Conservation (phyloP, 768 basidiomycete species). For the Pleurotus ostreatus region DNA sequence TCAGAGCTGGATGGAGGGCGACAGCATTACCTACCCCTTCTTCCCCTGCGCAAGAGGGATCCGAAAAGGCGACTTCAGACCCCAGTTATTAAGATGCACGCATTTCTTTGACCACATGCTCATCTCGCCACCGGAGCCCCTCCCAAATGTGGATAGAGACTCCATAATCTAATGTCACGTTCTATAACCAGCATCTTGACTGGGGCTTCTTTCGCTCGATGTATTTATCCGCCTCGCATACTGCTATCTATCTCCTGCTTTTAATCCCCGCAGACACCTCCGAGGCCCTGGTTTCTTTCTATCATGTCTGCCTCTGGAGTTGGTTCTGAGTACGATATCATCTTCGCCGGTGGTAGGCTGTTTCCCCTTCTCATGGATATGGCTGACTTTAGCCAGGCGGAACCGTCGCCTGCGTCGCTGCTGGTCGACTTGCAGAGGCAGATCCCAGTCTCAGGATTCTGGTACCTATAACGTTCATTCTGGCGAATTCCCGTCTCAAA, state of each 20-base stretch:
- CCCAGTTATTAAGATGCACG: no score
- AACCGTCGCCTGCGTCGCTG: slow-evolving; percentile 51
- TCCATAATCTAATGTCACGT: background rate
- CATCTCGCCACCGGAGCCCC: no score
- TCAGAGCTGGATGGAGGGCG: slow-evolving; percentile 70
- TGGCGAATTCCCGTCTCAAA: background rate
- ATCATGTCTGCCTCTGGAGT: no score
- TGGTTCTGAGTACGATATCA: slow-evolving; percentile 35
- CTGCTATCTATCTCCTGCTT: no score
- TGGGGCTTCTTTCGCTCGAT: background rate
- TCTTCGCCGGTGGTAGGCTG: slow-evolving; percentile 52
- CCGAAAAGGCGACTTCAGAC: no score
- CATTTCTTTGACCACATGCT: no score
- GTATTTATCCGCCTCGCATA: background rate
- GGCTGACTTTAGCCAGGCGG: slow-evolving; percentile 32
- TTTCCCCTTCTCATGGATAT: background rate
- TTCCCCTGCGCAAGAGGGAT: no score
- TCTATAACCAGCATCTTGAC: no score
- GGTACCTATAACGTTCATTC: slow-evolving; percentile 28
- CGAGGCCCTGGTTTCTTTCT: no score
- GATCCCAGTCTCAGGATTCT: slow-evolving; percentile 55
- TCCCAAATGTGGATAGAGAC: no score
- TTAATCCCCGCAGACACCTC: no score
- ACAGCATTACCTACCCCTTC: slow-evolving; percentile 37
- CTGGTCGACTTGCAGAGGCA: slow-evolving; percentile 49